These are phyloP conservation scores for Staphylotrichum tortipilum DNA, from an alignment of 495 filamentous ascomycete species.

Conservation along the genomic window DNA sequence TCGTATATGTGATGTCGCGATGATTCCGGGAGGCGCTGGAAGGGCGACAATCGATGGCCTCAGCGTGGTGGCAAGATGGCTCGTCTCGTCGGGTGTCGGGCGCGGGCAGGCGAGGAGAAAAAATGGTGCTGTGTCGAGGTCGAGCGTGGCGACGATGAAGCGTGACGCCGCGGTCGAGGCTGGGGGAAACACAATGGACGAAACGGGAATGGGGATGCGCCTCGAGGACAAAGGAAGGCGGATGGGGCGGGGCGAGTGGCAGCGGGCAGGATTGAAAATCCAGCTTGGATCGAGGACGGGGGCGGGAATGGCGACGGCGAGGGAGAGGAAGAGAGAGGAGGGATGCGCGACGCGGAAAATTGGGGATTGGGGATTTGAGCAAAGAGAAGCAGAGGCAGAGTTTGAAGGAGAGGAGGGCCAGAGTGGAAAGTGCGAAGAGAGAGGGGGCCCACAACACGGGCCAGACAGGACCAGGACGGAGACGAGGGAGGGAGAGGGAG, in stretches of 20 bases:
- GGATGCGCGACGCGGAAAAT: slow-evolving; percentile 26
- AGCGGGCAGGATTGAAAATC: slow-evolving; percentile 16
- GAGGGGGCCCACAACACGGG: slow-evolving; percentile 23
- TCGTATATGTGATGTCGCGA: slow-evolving; percentile 4
- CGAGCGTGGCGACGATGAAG: slow-evolving; percentile 14
- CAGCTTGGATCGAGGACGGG: slow-evolving; percentile 9
- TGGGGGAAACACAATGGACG: slow-evolving; percentile 19
- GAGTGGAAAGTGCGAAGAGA: slow-evolving; percentile 22
- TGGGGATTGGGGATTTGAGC: slow-evolving; percentile 15
- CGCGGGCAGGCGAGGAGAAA: background rate
- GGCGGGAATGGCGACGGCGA: slow-evolving; percentile 11
- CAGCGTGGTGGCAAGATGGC: no score
- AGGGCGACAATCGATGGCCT: background rate
- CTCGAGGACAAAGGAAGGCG: slow-evolving; percentile 27
- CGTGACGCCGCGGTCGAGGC: slow-evolving; percentile 14
- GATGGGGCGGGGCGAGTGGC: slow-evolving; percentile 12
- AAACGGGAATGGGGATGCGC: slow-evolving; percentile 18
- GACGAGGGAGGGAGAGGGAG: no score
- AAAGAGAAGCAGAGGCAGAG: slow-evolving; percentile 27
- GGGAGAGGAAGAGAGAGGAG: no score
- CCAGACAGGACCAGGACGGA: no score
- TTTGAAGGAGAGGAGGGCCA: slow-evolving; percentile 26
- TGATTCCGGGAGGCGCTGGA: background rate
- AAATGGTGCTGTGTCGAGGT: slow-evolving; percentile 3
- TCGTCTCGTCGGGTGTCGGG: background rate